Evolutionary conservation across 805 yeast genomes (phyloP).

Genomic region (Lachancea nothofagi): DNA sequence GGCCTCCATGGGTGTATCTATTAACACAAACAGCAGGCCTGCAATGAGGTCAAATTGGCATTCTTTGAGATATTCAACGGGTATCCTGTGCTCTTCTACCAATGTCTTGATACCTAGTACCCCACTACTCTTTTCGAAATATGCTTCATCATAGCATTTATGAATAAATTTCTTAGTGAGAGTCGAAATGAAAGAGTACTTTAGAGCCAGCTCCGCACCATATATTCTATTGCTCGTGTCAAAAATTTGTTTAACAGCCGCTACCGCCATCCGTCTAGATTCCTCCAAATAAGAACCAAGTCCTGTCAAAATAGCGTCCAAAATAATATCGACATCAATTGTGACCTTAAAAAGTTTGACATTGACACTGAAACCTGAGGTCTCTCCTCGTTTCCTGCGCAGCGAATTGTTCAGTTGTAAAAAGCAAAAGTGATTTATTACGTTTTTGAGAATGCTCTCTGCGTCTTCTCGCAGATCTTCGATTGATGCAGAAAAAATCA

Average conservation of each 20-base stretch:
- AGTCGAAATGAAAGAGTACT: constrained; percentile 69
- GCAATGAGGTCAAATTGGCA: constrained; percentile 81
- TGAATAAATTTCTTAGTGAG: constrained; percentile 82
- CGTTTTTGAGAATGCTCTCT: constrained; percentile 48
- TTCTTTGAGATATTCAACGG: constrained; percentile 65
- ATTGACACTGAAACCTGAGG: constrained; percentile 64
- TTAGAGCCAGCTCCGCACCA: constrained; percentile 62
- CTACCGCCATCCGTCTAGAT: constrained; percentile 66
- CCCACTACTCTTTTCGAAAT: constrained; percentile 84
- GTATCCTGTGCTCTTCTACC: constrained; percentile 60
- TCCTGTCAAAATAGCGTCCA: constrained; percentile 73
- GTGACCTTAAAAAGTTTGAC: constrained; percentile 74
- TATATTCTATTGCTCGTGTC: constrained; percentile 59
- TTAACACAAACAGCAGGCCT: constrained; percentile 80
- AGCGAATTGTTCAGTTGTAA: constrained; percentile 71
- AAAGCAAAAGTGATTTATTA: constrained; percentile 75
- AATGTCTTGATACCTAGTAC: constrained; percentile 74
- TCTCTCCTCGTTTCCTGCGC: constrained; percentile 58
- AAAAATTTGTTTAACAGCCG: constrained; percentile 57
- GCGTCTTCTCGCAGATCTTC: constrained; percentile 72
- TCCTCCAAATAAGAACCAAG: constrained; percentile 68
- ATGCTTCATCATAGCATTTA: constrained; percentile 84
- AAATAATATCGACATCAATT: constrained; percentile 62
- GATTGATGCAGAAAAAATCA: constrained; percentile 72
- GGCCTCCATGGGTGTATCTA: constrained; percentile 85